These are phyloP conservation scores for Sarocladium brachiariae DNA, from an alignment of 2,329 filamentous ascomycete genomes.

Conservation along the genomic window DNA sequence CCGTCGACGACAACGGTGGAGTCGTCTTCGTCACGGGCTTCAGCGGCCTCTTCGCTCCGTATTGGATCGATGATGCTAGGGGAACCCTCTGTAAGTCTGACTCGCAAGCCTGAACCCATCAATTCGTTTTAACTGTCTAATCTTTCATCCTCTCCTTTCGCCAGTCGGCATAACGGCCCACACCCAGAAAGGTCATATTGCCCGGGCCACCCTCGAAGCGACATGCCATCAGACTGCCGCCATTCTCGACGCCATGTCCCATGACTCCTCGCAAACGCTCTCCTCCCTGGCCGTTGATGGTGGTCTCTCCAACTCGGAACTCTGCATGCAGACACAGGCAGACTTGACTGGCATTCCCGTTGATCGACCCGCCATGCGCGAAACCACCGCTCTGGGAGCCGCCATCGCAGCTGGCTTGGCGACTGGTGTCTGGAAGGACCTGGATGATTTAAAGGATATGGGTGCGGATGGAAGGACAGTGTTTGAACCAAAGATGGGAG, in stretches of 20 bases:
- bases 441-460: constrained; percentile 64
- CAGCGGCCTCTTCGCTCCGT: constrained; percentile 73
- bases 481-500: constrained; percentile 59
- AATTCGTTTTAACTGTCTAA: neutral
- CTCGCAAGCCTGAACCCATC: neutral
- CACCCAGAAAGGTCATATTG: constrained; percentile 70
- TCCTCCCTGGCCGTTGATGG: constrained; percentile 70
- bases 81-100: constrained; percentile 62
- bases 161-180: constrained; percentile 68
- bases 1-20: constrained; percentile 61
- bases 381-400: constrained; percentile 75
- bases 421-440: constrained; percentile 65
- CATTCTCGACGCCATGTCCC: constrained; percentile 74
- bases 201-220: constrained; percentile 71
- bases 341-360: constrained; percentile 76
- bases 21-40: constrained; percentile 75
- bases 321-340: constrained; percentile 79
- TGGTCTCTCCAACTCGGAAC: constrained; percentile 73
- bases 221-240: constrained; percentile 81
- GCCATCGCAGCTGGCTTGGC: constrained; percentile 79
- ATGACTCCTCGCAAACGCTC: constrained; percentile 66
- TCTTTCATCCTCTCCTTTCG: neutral
- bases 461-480: constrained; percentile 62
- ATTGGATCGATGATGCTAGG: constrained; percentile 78
- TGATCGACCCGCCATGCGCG: constrained; percentile 71